A percentile compares a stretch with the other conserved stretches of the same genome.
These are phyloP conservation scores for Kwoniella sp. DNA, from an alignment of 768 basidiomycete genomes.

Conservation along the genomic window DNA sequence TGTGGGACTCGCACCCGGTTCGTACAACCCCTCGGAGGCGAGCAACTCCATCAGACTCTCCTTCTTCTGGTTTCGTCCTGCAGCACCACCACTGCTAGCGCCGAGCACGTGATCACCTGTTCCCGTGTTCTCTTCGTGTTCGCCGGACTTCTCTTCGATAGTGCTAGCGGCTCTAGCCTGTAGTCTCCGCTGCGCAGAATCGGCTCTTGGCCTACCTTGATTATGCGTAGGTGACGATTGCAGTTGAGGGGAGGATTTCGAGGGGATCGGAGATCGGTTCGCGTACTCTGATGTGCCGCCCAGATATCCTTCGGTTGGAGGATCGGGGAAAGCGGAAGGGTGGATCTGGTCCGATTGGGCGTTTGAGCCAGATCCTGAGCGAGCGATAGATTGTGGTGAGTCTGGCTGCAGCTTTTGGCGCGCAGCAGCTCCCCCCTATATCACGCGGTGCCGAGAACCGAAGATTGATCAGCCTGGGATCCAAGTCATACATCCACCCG, in stretches of 20 bases:
- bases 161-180: conserved; percentile 27
- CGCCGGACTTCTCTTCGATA: conserved; percentile 27
- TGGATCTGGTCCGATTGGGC: conserved; percentile 10
- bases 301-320: background rate
- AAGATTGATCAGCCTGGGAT: background rate
- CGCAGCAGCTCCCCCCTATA: background rate
- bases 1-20: background rate
- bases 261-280: background rate
- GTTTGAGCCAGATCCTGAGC: background rate
- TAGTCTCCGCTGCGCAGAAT: conserved; percentile 14
- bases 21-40: conserved; percentile 27
- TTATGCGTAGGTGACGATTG: background rate
- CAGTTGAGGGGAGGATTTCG: conserved; percentile 1
- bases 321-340: background rate
- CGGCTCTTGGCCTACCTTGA: conserved; percentile 1
- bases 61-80: conserved; percentile 16
- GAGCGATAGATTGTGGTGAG: background rate
- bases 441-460: no score
- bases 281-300: background rate
- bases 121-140: conserved; percentile 20
- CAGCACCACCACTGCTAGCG: background rate
- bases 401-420: conserved; percentile 1
- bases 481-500: background rate
- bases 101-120: background rate
- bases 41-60: conserved; percentile 45